Conservation (phyloP, 2,329 filamentous ascomycete genomes). For the Pseudogymnoascus sp. region DNA sequence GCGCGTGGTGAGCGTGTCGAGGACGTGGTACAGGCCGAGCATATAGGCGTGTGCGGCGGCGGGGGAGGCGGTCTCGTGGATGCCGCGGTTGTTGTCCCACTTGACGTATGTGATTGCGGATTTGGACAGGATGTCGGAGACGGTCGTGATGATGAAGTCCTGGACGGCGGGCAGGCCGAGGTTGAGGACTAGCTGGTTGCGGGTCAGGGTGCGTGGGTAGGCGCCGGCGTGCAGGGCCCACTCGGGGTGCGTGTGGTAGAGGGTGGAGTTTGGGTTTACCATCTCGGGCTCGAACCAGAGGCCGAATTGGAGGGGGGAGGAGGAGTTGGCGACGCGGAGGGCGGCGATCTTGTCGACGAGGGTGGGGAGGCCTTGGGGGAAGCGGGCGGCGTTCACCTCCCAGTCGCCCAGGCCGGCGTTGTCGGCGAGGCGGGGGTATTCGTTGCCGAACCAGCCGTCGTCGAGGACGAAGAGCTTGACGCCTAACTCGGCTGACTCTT, state of each 20-base stretch:
- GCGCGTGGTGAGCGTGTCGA: neutral
- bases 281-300: constrained; percentile 63
- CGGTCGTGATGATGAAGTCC: neutral
- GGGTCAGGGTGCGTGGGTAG: constrained; percentile 36
- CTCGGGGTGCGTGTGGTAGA: constrained; percentile 54
- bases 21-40: neutral
- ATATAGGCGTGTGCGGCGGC: neutral
- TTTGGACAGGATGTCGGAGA: neutral
- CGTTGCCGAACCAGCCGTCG: constrained; percentile 59
- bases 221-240: constrained; percentile 52
- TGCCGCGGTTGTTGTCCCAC: neutral
- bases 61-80: neutral
- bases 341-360: neutral
- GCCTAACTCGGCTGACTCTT: constrained; percentile 49
- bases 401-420: neutral
- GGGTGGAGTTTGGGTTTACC: constrained; percentile 53
- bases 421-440: constrained; percentile 35
- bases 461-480: constrained; percentile 57
- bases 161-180: neutral
- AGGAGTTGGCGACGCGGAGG: constrained; percentile 9
- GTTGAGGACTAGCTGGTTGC: neutral
- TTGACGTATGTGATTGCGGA: neutral
- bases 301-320: constrained; percentile 47
- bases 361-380: neutral
- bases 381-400: neutral